These are phyloP conservation scores for Trichoderma guizhouense DNA, from an alignment of 2,329 filamentous ascomycete genomes.

Conservation along the genomic window DNA sequence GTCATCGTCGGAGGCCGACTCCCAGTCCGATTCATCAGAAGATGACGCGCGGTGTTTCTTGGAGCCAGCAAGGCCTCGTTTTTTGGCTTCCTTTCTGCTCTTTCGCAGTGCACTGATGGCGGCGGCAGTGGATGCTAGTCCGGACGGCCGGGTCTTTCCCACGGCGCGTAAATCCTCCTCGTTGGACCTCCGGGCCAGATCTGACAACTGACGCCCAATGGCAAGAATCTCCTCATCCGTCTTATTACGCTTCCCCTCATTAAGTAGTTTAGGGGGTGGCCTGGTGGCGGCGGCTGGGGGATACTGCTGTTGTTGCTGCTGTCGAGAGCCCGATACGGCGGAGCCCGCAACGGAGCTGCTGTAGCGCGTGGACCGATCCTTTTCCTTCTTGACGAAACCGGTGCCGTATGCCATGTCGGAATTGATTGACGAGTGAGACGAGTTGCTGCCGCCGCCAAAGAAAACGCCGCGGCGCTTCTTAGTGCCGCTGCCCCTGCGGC, in stretches of 20 bases:
- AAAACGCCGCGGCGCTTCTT: slow-evolving; percentile 53
- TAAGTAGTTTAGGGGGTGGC: neutral
- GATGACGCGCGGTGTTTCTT: slow-evolving; percentile 37
- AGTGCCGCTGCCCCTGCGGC: slow-evolving; percentile 41
- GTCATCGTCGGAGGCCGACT: slow-evolving; percentile 52
- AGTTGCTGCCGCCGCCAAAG: slow-evolving; percentile 55
- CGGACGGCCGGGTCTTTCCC: slow-evolving; percentile 29
- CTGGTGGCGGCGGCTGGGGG: neutral
- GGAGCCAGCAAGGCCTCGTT: slow-evolving; percentile 40
- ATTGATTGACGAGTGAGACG: slow-evolving; percentile 65
- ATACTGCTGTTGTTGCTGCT: neutral
- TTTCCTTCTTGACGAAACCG: slow-evolving; percentile 50
- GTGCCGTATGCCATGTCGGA: slow-evolving; percentile 66
- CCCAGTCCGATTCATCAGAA: slow-evolving; percentile 54
- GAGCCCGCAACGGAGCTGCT: slow-evolving; percentile 22
- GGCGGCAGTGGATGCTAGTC: slow-evolving; percentile 37
- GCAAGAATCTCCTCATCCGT: slow-evolving; percentile 57
- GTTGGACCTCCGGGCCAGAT: slow-evolving; percentile 51
- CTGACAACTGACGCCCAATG: slow-evolving; percentile 52
- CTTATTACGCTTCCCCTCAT: slow-evolving; percentile 32
- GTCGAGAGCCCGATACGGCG: neutral
- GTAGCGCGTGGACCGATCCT: slow-evolving; percentile 30
- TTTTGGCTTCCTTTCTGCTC: slow-evolving; percentile 33
- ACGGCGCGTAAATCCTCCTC: slow-evolving; percentile 45
- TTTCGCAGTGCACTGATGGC: slow-evolving; percentile 42